Evolutionary conservation across 768 basidiomycete genomes (phyloP), one percentile per base, ranked within the genome.

Genomic region (Amylocystis lapponica): DNA sequence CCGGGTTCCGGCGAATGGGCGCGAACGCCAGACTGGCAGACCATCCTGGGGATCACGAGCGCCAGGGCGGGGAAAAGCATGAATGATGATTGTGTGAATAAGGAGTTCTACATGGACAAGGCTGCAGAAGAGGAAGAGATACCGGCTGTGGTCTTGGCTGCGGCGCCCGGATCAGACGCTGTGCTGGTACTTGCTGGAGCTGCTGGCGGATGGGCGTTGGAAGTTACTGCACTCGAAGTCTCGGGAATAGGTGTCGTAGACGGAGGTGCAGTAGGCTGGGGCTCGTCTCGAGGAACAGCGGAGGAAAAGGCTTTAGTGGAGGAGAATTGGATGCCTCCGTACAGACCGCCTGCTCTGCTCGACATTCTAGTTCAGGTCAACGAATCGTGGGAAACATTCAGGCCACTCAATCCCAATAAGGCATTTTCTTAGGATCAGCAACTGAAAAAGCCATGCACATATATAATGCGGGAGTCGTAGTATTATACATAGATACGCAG

Each of bases 11-110:
- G 40, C 87, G 79, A 41, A 88, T 72, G 34, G 90, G 90, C 8
- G 89, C 90, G 56, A 92, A 93, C 14, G 87, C 90, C 51, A 92
- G 83, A 12, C 88, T 78, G 49, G 89, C 83, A 54, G 89, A 92
- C 88, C 90, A 92, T 64, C 80, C 88, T 90, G 74, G 51, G 56
- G 50, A 61, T 51, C 55, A 54, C 43, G 50, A 40, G 29, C 16
- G 47, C 37, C 39, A 43, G 32, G 25, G 6, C 43, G 36, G 45
- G 39, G 32, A 32, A 47, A 23, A 56, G 55, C 59, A 57, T 58
- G 55, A 36, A 57, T 42, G 60, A 56, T 43, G 53, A 51, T 34
- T 41, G 52, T 50, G 58, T 62, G 65, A 81, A 79, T 78, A 75
- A 79, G 65, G 66, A 61, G 64, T 59, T 74, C 65, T 72, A 75